phyloP scores from a whole-genome alignment of 225 moss, liverwort and hornwort species.

The Pseudisothecium myosuroides region DNA sequence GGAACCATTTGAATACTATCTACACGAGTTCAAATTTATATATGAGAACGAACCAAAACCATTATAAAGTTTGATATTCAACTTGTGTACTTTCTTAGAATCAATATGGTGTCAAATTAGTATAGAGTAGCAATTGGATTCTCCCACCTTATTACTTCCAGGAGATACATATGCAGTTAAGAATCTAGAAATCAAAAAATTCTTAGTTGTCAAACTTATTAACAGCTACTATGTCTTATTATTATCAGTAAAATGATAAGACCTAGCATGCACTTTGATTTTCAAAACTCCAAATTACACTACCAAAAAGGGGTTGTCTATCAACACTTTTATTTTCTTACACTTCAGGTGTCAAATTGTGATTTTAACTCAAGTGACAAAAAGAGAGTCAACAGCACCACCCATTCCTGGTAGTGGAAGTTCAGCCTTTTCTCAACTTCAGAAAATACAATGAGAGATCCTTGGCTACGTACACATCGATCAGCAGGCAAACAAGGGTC shows the following conservation, averaged over 20 bases:
- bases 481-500: not conserved
- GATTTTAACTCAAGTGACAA: not conserved
- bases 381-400: not conserved
- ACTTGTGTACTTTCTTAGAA: not conserved
- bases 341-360: not conserved
- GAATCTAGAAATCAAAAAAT: not conserved
- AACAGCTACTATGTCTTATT: not conserved
- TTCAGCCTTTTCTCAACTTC: not conserved
- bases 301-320: not conserved
- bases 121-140: not conserved
- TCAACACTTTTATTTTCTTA: too few species aligned
- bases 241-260: not conserved
- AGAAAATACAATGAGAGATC: not conserved
- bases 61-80: not conserved
- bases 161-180: not conserved
- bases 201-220: not conserved
- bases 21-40: too few species aligned
- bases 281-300: not conserved
- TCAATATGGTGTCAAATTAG: too few species aligned
- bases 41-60: not conserved
- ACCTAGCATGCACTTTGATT: not conserved
- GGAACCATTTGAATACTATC: too few species aligned
- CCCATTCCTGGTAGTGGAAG: not conserved
- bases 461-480: not conserved
- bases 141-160: not conserved